These are phyloP conservation scores for Adansonia grandidieri DNA, from an alignment of 441 rosid genomes.

Conservation along the genomic window DNA sequence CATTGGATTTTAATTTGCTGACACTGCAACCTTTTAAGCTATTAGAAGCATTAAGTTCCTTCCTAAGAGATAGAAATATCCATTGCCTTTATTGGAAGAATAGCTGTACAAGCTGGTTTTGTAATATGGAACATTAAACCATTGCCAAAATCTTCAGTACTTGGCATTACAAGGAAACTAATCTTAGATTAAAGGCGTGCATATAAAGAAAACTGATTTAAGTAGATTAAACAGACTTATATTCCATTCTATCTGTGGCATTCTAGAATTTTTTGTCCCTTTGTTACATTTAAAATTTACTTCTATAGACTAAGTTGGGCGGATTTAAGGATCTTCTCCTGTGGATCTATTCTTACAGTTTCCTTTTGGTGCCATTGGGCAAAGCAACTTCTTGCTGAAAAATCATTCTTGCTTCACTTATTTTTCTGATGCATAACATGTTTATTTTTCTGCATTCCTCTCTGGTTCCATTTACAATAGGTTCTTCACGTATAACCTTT, in stretches of 20 bases:
- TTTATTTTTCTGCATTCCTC: slow-evolving; percentile 16
- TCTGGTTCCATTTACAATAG: neutral
- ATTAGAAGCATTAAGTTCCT: neutral
- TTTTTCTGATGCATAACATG: neutral
- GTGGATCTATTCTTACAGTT: neutral
- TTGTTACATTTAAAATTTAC: neutral
- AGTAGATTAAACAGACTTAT: neutral
- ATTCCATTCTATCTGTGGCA: neutral
- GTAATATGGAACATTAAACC: neutral
- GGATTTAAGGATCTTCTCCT: neutral
- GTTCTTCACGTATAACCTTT: neutral
- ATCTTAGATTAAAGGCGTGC: neutral
- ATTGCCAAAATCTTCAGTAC: neutral
- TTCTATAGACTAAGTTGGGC: neutral
- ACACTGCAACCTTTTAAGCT: neutral
- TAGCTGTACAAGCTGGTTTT: neutral
- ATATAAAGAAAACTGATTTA: neutral
- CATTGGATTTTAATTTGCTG: neutral
- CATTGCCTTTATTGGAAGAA: neutral
- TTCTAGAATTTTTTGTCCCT: neutral
- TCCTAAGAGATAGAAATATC: neutral
- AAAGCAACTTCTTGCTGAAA: neutral
- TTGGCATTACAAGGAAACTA: neutral
- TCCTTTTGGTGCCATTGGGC: neutral
- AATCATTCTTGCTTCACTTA: slow-evolving; percentile 6